These are phyloP conservation scores for Trichoderma semiorbis DNA, from an alignment of 2,329 filamentous ascomycete genomes.

Conservation along the genomic window DNA sequence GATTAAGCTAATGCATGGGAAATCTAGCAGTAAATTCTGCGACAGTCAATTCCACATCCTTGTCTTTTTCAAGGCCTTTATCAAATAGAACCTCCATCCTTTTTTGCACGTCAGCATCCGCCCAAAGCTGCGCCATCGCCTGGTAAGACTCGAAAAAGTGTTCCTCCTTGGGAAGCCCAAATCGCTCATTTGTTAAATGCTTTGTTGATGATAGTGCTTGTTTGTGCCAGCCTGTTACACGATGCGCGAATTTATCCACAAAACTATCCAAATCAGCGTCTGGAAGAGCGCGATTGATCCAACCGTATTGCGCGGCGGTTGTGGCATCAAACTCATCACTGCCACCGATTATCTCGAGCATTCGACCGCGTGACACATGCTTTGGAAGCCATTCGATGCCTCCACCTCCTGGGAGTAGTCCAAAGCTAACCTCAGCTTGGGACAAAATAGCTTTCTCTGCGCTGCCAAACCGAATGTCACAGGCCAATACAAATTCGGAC, in stretches of 20 bases:
- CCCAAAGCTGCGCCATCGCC: background rate
- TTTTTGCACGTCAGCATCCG: background rate
- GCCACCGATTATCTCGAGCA: background rate
- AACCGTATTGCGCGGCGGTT: background rate
- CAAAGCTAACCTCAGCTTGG: background rate
- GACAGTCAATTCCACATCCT: background rate
- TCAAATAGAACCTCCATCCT: background rate
- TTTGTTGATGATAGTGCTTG: background rate
- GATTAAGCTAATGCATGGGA: background rate
- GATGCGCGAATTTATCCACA: background rate
- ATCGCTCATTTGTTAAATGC: background rate
- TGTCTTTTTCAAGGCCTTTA: background rate
- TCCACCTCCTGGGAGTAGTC: background rate
- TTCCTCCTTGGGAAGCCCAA: background rate
- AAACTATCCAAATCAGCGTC: background rate
- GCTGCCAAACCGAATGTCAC: background rate
- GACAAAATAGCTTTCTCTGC: background rate
- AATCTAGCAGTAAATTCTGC: background rate
- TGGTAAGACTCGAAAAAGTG: background rate
- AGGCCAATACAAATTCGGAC: background rate
- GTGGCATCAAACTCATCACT: background rate
- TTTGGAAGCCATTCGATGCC: background rate
- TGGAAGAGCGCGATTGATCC: background rate
- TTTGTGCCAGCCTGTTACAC: background rate
- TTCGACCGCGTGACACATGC: background rate